Percentiles rank a stretch among this genome's conserved stretches.
Conservation (phyloP, 2,329 filamentous ascomycete species). For the Penicillium sp. region DNA sequence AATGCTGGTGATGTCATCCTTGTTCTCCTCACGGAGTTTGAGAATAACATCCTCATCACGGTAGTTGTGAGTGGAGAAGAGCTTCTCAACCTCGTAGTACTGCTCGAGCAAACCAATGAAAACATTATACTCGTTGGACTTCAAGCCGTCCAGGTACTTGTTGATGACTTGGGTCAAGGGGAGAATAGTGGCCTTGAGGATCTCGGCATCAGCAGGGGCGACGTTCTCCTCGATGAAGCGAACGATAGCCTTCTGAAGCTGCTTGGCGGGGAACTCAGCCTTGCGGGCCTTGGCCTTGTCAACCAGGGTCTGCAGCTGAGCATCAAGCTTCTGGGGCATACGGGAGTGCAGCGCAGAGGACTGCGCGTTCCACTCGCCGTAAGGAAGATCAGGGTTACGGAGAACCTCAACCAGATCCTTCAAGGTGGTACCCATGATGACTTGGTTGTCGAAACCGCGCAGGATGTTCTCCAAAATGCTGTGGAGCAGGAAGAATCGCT, state of each 20-base stretch:
- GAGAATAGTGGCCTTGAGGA: conserved; percentile 70
- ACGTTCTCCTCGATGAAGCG: conserved; percentile 91
- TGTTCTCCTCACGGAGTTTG: conserved; percentile 92
- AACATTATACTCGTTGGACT: conserved; percentile 82
- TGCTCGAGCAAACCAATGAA: conserved; percentile 77
- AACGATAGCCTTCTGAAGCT: conserved; percentile 76
- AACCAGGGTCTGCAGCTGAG: conserved; percentile 78
- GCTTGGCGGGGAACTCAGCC: conserved; percentile 88
- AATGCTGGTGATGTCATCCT: conserved; percentile 83
- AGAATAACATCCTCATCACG: conserved; percentile 94
- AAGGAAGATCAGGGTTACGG: conserved; percentile 85
- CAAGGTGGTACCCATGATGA: conserved; percentile 86
- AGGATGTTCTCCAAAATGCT: conserved; percentile 85
- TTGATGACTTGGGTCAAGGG: conserved; percentile 78
- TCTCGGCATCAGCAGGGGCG: conserved; percentile 67
- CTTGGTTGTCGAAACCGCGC: conserved; percentile 92
- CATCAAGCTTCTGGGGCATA: conserved; percentile 92
- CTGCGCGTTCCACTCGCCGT: conserved; percentile 94
- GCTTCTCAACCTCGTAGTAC: conserved; percentile 80
- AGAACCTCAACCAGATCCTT: conserved; percentile 90
- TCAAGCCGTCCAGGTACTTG: conserved; percentile 82
- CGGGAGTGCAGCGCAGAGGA: conserved; percentile 95
- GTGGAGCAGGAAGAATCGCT: conserved; percentile 77
- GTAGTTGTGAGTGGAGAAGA: conserved; percentile 80
- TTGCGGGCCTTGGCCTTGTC: conserved; percentile 78